phyloP scores from a whole-genome alignment of 2,329 filamentous ascomycete genomes.

The Pseudocercospora musae region DNA sequence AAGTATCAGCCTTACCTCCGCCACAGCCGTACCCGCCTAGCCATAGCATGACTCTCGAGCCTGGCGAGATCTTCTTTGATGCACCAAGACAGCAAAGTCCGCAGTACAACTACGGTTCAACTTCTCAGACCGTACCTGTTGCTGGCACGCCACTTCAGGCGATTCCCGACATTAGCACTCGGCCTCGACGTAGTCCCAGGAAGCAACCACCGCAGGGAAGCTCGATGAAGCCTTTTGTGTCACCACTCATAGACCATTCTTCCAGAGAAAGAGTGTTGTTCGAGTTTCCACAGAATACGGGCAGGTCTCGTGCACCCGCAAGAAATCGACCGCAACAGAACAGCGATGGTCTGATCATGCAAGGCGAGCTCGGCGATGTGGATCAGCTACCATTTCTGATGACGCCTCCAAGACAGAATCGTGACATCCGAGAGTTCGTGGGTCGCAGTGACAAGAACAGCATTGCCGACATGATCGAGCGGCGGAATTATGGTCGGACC shows the following conservation, averaged over 20 bases:
- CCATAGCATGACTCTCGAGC: constrained; percentile 2
- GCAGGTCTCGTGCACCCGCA: constrained; percentile 3
- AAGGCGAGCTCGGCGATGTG: constrained; percentile 29
- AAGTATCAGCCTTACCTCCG: constrained; percentile 11
- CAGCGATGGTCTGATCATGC: constrained; percentile 20
- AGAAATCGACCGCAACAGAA: constrained; percentile 7
- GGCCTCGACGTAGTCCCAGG: constrained; percentile 19
- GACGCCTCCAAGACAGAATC: constrained; percentile 28
- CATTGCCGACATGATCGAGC: constrained; percentile 17
- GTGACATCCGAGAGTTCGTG: constrained; percentile 34
- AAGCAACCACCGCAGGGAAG: constrained; percentile 18
- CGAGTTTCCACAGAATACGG: constrained; percentile 27
- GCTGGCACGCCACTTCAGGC: constrained; percentile 26
- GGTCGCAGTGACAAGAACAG: not conserved
- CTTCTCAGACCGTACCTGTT: constrained; percentile 12
- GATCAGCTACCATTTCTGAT: constrained; percentile 20
- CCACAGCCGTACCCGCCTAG: constrained; percentile 15
- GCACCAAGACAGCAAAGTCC: not conserved
- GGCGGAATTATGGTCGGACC: constrained; percentile 11
- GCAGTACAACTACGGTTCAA: constrained; percentile 15
- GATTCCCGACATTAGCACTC: constrained; percentile 22
- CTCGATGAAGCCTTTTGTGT: constrained; percentile 33
- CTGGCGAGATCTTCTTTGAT: not conserved
- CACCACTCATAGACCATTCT: constrained; percentile 23
- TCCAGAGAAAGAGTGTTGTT: constrained; percentile 30